A percentile compares a stretch with the other conserved stretches of the same genome.
Evolutionary conservation across 2,329 filamentous ascomycete genomes (phyloP).

Genomic region (Hypocreales sp.): DNA sequence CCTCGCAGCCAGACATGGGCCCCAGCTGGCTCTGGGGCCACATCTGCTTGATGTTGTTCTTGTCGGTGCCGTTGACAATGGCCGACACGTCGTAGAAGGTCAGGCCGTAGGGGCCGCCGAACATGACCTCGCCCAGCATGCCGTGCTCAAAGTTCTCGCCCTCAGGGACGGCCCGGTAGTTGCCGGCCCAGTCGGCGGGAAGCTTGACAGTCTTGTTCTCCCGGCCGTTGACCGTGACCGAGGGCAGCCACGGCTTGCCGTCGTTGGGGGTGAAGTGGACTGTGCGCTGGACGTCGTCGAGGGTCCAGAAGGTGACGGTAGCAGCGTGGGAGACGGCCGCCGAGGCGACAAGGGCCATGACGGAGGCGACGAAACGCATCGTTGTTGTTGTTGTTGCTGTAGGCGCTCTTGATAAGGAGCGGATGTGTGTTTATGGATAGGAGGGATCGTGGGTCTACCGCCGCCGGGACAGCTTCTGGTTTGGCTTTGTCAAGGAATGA

Average conservation of each 20-base stretch:
- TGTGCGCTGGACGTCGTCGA: conserved; percentile 33
- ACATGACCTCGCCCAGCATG: conserved; percentile 37
- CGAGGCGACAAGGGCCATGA: conserved; percentile 26
- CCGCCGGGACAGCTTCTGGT: too few relatives aligned
- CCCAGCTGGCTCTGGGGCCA: conserved; percentile 23
- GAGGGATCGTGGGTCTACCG: too few relatives aligned
- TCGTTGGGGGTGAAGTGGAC: conserved; percentile 33
- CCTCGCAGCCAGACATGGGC: conserved; percentile 32
- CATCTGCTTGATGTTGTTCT: conserved; percentile 37
- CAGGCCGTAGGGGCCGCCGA: conserved; percentile 28
- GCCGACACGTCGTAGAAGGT: conserved; percentile 45
- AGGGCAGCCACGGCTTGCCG: conserved; percentile 17
- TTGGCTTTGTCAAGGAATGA: conserved; percentile 3
- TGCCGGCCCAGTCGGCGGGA: conserved; percentile 29
- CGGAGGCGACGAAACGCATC: conserved; percentile 37
- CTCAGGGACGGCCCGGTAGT: conserved; percentile 32
- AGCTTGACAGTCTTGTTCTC: conserved; percentile 24
- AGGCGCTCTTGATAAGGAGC: conserved; percentile 2
- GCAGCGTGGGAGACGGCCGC: conserved; percentile 26
- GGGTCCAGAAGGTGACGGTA: conserved; percentile 43
- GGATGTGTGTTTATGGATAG: conserved; percentile 1
- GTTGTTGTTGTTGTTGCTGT: conserved; percentile 18
- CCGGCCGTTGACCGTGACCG: conserved; percentile 23
- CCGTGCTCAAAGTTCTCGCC: conserved; percentile 26
- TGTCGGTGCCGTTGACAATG: conserved; percentile 35